These are phyloP conservation scores for Clonostachys rhizophaga DNA, from an alignment of 2,329 filamentous ascomycete genomes.

Conservation along the genomic window DNA sequence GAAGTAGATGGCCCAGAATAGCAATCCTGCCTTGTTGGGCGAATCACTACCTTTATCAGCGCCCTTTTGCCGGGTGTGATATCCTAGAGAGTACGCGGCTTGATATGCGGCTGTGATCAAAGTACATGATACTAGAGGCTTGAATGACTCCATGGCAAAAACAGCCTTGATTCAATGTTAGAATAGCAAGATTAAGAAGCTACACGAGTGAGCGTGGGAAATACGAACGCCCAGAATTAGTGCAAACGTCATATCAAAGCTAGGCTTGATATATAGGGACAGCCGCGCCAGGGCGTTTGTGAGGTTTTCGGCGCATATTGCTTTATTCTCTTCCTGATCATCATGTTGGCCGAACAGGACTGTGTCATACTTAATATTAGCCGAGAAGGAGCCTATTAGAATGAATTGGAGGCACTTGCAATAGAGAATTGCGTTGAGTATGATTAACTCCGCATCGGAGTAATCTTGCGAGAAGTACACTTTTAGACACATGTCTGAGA, in stretches of 20 bases:
- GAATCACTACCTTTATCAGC: constrained; percentile 1
- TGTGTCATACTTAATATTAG: background rate
- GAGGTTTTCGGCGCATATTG: constrained; percentile 9
- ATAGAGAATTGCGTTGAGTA: constrained; percentile 9
- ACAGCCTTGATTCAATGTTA: background rate
- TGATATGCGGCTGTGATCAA: background rate
- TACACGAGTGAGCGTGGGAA: too few relatives aligned
- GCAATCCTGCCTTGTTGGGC: background rate
- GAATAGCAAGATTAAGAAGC: background rate
- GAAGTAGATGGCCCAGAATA: constrained; percentile 17
- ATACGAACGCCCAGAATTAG: background rate
- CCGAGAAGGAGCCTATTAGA: background rate
- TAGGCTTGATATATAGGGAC: constrained; percentile 7
- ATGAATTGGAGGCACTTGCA: constrained; percentile 6
- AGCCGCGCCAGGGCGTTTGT: constrained; percentile 11
- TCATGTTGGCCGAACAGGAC: background rate
- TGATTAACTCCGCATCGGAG: constrained; percentile 10
- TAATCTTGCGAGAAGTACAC: constrained; percentile 9
- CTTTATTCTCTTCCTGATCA: constrained; percentile 4
- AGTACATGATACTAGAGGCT: background rate
- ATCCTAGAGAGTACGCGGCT: background rate
- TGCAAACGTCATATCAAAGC: constrained; percentile 6
- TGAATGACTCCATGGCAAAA: background rate
- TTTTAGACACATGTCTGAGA: constrained; percentile 10
- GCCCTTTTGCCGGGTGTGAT: background rate